Evolutionary conservation across 2,329 filamentous ascomycete genomes (phyloP), one percentile per base, ranked within the genome.

Genomic region (Talaromyces sp.): DNA sequence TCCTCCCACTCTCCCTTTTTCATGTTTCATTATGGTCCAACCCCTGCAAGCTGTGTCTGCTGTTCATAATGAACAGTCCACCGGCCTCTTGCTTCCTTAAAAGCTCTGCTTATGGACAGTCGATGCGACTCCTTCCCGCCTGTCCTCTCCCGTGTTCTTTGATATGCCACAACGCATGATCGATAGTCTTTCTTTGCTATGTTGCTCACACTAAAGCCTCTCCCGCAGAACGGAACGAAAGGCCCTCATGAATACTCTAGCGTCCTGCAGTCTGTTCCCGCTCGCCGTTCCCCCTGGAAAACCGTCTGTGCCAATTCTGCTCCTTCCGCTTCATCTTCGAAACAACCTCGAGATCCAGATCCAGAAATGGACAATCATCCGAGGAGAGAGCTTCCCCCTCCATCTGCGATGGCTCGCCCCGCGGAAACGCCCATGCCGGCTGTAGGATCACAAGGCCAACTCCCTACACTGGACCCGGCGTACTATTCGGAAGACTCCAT

Each of bases 401-500:
- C 89, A 78, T 85, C 86, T 72, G 85, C 86, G 75, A 86, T 90
- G 85, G 83, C 85, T 71, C 78, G 89, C 69, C 81, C 86, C 67
- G 83, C 78, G 68, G 73, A 75, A 60, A 65, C 70, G 33, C 68
- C 67, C 50, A 69, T 72, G 35, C 66, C 70, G 13, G 65, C 67
- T 31, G 70, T 70, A 66, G 80, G 80, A 71, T 77, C 79, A 22
- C 75, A 84, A 66, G 83, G 81, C 39, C 82, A 86, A 66, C 78
- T 90, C 45, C 89, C 89, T n/a, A 82, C 85, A 43, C 85, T 86
- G 35, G 87, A 89, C 33, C 84, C 85, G 47, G 85, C 87, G 74
- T 90, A 88, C 85, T 86, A 89, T 72, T 82, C 85, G 39, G 89
- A 91, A 71, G 89, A 92, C 43, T 85, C 87, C 2, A 90, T 91